Evolutionary conservation across 192 early-diverging fungal species (phyloP), one percentile per base, ranked within the genome.

Genomic region (Coemansia sp.): DNA sequence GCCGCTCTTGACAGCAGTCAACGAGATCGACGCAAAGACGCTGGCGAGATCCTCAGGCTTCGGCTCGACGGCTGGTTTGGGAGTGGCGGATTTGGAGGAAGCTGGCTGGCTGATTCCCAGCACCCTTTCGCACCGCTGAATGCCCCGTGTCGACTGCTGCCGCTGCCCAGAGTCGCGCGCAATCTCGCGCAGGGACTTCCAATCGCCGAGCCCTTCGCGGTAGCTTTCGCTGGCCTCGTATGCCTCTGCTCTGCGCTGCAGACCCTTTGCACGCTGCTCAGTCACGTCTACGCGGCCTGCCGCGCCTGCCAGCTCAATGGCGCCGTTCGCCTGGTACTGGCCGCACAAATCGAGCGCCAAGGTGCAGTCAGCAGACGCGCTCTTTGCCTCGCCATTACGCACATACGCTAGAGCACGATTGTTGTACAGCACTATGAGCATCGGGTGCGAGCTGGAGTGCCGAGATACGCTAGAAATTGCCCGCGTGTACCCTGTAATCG

Each of bases 151-250:
- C 7, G 85, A 84, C 58, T 77, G 76, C 62, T 74, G 71, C 10
- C 70, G 70, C 64, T 60, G 40, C 40, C 20, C 38, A 15, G 63
- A 19, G 56, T 76, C 76, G 32, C 73, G 62, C 2, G 79, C 70
- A 25, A 58, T 31, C 49, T 75, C 67, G n/a, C 67, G 64, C 68
- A 85, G 35, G 19, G 65, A 68, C 20, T 84, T 83, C 82, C 88
- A 91, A 68, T 87, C 86, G 0, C 74, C 72, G 40, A 80, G 71
- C 24, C 94, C 97, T 40, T 87, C 85, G 12, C 74, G 70, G 73
- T 91, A 97, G 63, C 91, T 91, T 78, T 97, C 96, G 46, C 89
- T 62, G 4, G 86, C 84, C 76, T 99, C 97, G 58, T 86, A 89
- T 2, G 94, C 95, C 25, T 86, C 86, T 7, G 91, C 94, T 1